Evolutionary conservation across 2,329 filamentous ascomycete genomes (phyloP).

Genomic region (Xylariales sp.): DNA sequence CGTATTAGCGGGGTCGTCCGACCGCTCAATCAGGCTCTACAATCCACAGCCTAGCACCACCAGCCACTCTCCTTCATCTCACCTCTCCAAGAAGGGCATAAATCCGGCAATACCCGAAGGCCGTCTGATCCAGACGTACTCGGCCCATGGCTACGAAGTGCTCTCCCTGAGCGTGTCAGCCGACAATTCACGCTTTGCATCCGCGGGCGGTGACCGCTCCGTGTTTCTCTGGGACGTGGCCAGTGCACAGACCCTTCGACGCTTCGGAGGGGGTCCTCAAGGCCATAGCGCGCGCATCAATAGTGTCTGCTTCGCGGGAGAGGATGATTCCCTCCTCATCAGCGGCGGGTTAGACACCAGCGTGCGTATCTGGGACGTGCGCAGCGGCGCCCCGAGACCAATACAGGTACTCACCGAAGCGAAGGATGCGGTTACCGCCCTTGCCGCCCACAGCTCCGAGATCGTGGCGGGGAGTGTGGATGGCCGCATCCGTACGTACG

Average conservation of each 20-base stretch:
- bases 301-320: conserved; percentile 66
- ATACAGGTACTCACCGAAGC: conserved; percentile 81
- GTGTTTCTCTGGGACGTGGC: conserved; percentile 97
- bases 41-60: conserved; percentile 71
- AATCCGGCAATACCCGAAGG: conserved; percentile 55
- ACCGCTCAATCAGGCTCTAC: conserved; percentile 87
- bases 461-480: conserved; percentile 86
- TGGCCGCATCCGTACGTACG: conserved; percentile 83
- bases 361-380: conserved; percentile 80
- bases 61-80: conserved; percentile 36
- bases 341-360: conserved; percentile 80
- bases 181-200: conserved; percentile 87
- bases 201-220: conserved; percentile 87
- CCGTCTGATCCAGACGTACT: conserved; percentile 85
- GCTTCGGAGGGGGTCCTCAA: conserved; percentile 71
- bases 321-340: conserved; percentile 77
- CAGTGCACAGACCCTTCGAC: conserved; percentile 78
- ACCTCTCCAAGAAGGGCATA: conserved; percentile 53
- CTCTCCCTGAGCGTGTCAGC: conserved; percentile 79
- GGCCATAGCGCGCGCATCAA: conserved; percentile 82
- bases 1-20: conserved; percentile 85
- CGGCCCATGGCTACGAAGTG: conserved; percentile 91
- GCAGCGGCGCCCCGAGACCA: conserved; percentile 65
- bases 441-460: conserved; percentile 63
- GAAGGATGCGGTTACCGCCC: conserved; percentile 71